Percentiles rank a stretch among this genome's conserved stretches.
phyloP scores from a whole-genome alignment of 441 rosid species.

The Isatis lusitanica region DNA sequence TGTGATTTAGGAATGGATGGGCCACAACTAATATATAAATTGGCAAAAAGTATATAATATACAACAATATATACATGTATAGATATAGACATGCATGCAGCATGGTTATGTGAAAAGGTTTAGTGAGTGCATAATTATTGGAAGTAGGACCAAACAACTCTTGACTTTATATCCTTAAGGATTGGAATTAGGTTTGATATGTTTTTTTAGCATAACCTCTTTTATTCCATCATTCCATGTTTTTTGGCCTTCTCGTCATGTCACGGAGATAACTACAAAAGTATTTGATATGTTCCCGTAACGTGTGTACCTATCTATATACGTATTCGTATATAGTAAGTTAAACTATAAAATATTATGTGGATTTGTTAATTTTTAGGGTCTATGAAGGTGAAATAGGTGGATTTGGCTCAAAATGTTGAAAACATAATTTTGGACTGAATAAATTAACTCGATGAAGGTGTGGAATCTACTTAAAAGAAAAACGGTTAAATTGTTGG shows the following conservation, averaged over 20 bases:
- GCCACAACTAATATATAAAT: constrained; percentile 5
- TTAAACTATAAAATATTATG: not conserved
- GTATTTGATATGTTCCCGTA: not conserved
- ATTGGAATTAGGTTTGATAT: constrained; percentile 55
- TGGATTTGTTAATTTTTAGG: not conserved
- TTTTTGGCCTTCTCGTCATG: not conserved
- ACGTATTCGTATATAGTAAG: not conserved
- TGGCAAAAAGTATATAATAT: not conserved
- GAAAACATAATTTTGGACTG: not conserved
- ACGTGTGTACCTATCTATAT: not conserved
- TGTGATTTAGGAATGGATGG: constrained; percentile 30
- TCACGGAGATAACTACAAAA: not conserved
- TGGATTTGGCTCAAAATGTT: not conserved
- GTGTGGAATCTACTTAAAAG: not conserved
- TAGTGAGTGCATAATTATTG: constrained; percentile 54
- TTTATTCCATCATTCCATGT: constrained; percentile 30
- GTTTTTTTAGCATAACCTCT: constrained; percentile 42
- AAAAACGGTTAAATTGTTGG: not conserved
- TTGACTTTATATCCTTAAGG: constrained; percentile 57
- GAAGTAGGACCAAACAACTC: constrained; percentile 45
- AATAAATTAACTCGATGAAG: not conserved
- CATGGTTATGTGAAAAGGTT: constrained; percentile 27
- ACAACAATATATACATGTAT: not conserved
- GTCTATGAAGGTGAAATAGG: not conserved
- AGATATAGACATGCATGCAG: constrained; percentile 21